phyloP scores from a whole-genome alignment of 345 rosid genomes.

The Abelmoschus esculentus region DNA sequence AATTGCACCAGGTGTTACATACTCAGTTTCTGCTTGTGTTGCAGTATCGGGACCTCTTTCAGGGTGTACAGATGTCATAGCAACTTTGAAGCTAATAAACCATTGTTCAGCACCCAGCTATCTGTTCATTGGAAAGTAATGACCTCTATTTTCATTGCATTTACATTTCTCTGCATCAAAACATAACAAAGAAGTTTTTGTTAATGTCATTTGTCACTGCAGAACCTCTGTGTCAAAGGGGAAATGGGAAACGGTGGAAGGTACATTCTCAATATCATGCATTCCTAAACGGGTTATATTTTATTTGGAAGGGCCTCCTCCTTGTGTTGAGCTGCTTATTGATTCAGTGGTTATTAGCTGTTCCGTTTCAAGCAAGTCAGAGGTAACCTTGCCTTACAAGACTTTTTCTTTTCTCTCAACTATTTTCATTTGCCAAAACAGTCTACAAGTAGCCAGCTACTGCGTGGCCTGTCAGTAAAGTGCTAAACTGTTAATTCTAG shows the following conservation, averaged over 20 bases:
- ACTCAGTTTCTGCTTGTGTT: constrained; percentile 61
- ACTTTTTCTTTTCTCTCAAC: background rate
- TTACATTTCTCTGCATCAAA: background rate
- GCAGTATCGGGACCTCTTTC: constrained; percentile 60
- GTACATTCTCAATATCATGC: constrained; percentile 56
- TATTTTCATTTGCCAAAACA: background rate
- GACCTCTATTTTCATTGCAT: constrained; percentile 7
- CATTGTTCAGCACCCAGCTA: too few species aligned
- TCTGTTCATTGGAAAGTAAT: constrained; percentile 73
- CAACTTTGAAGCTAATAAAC: constrained; percentile 76
- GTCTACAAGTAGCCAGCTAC: background rate
- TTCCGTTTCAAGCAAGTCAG: constrained; percentile 28
- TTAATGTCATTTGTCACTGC: constrained; percentile 18
- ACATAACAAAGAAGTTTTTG: background rate
- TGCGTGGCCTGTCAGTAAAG: background rate
- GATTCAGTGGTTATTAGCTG: constrained; percentile 55
- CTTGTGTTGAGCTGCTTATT: constrained; percentile 70
- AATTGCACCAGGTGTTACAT: constrained; percentile 47
- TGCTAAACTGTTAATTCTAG: background rate
- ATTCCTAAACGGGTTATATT: constrained; percentile 60
- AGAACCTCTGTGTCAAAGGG: constrained; percentile 60
- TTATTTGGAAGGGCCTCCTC: constrained; percentile 87
- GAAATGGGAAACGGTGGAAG: constrained; percentile 72
- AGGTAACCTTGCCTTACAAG: constrained; percentile 30
- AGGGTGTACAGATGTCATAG: constrained; percentile 54